Evolutionary conservation across 1,284 basidiomycete genomes (phyloP), one percentile per base, ranked within the genome.

Genomic region (Macrocystidia cucumis): DNA sequence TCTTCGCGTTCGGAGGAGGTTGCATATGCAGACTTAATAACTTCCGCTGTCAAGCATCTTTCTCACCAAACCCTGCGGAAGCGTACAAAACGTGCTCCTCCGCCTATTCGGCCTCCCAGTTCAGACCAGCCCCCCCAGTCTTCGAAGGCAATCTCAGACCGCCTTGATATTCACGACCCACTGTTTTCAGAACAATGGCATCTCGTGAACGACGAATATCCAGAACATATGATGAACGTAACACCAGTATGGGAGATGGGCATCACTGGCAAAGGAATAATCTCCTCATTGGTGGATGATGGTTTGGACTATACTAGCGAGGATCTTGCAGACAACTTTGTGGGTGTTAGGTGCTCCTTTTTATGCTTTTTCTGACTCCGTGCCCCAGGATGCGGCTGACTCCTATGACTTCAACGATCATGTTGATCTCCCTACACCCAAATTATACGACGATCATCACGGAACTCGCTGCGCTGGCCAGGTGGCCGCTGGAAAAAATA

Each of bases 331-430:
- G 80, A 71, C 25, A 98, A 98, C 60, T 98, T 97, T 58, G 92
- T 96, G 53, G 54, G 90, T 73, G 22, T 31, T 5, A n/a, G 14
- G 22, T 29, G 9, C 29, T 24, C 11, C 36, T 26, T 31, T 34
- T 20, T 39, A 13, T 6, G 9, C 26, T 32, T 24, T 35, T 17
- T 25, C 40, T 41, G 40, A 38, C 32, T 42, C 12, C 23, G 17
- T 32, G 19, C 20, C 23, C 1, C 49, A 96, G 91, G 91, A 85
- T 53, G 78, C 85, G 6, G 81, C 78, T 27, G 84, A 93, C 39
- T 98, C 93, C 0, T 91, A 92, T 57, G 95, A 99, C 60, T 99
- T 92, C 59, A 98, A 98, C 57, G 90, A 96, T 52, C 91, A 98
- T 55, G 79, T 78, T 22, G 68, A 78, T 6, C 67, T 97, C 7